Base-by-base conservation (phyloP, 1,284 basidiomycete genomes). In the Thelephora terrestris region DNA sequence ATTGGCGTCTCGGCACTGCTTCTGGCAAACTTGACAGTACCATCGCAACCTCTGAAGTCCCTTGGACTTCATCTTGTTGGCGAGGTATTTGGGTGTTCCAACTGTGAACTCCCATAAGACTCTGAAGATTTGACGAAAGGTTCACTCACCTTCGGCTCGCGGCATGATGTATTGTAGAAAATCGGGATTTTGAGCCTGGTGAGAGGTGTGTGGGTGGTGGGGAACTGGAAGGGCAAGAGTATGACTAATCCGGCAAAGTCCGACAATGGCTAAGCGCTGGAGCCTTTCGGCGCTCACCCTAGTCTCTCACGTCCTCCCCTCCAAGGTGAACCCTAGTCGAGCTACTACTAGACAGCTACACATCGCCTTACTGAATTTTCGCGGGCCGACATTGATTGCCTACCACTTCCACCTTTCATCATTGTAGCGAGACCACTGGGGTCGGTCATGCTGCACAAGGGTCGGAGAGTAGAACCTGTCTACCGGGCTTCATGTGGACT, bases 1-100 rank as follows among this genome's bases (percentile, higher is more conserved):
- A 64, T 97, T 97, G 71, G 96, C 94, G 66, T 96, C 91, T 61
- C 92, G 74, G 64, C 91, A 95, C 66, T 96, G 92, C 64, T 95
- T 96, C 75, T 94, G 72, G 76, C 91, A 96, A 55, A 94, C 87
- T 74, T 96, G 91, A 63, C 93, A 97, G 70, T 90, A 97, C 91
- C 91, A 96, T 55, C 92, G 77, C 55, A 97, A 76, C 57, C 91
- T 79, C 62, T 94, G 91, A 43, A 96, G 76, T 54, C 92, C 93
- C 62, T 96, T 96, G 48, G 91, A 85, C 74, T 96, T 96, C 86
- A 94, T 93, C 67, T 90, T 86, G 67, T 96, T 97, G 20, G 88
- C 90, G 50, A 95, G 71, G 62, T 84, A 91, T 70, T 96, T 96
- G 43, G 91, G 83, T 5, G 88, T 89, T 61, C 90, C 91, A 56